Conservation (phyloP, 495 filamentous ascomycete species). For the Darksidea phi region DNA sequence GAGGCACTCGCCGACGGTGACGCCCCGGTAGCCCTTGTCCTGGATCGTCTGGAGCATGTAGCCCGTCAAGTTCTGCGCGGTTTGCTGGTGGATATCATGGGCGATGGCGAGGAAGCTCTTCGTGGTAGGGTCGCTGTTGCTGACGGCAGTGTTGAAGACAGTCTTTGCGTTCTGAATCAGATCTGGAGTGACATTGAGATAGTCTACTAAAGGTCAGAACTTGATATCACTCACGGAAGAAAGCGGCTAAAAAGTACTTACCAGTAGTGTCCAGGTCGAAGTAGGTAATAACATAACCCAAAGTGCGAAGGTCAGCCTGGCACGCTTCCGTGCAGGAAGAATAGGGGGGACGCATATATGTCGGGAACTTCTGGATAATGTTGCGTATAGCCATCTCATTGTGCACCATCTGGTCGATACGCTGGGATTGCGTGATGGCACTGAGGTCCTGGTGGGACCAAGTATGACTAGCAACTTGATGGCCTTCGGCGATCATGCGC, state of each 20-base stretch:
- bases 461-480: conserved; percentile 80
- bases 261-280: conserved; percentile 74
- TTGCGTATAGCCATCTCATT: conserved; percentile 77
- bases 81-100: conserved; percentile 77
- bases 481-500: conserved; percentile 68
- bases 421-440: conserved; percentile 54
- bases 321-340: conserved; percentile 66
- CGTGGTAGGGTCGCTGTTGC: conserved; percentile 43
- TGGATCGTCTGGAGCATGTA: conserved; percentile 64
- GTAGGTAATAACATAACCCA: conserved; percentile 74
- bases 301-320: conserved; percentile 55
- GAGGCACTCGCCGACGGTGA: conserved; percentile 74
- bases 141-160: conserved; percentile 60
- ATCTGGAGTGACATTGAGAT: conserved; percentile 58
- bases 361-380: conserved; percentile 75
- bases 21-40: conserved; percentile 59
- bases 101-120: conserved; percentile 65
- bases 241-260: neutral
- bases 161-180: conserved; percentile 70
- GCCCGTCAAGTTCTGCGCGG: conserved; percentile 70
- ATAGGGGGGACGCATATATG: conserved; percentile 83
- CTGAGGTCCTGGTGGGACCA: conserved; percentile 77
- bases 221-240: neutral
- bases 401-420: conserved; percentile 66
- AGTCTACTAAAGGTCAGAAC: conserved; percentile 49